These are phyloP conservation scores for Staphylotrichum tortipilum DNA, from an alignment of 495 filamentous ascomycete genomes.

Conservation along the genomic window DNA sequence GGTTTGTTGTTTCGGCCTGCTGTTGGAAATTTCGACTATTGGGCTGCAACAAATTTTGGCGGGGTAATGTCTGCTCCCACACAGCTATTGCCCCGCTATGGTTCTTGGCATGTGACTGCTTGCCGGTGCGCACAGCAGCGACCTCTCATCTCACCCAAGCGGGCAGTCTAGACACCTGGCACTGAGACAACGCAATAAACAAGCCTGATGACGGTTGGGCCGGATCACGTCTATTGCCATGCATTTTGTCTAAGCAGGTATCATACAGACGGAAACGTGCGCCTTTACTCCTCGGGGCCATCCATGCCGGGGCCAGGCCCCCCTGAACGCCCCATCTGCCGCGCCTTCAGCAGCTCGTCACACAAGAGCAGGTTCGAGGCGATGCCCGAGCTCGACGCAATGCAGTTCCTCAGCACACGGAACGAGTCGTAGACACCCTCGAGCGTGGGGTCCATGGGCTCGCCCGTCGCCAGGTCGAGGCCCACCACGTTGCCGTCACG, in stretches of 20 bases:
- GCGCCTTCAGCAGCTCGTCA: conserved; percentile 93
- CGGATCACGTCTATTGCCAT: conserved; percentile 10
- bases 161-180: no score
- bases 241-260: conserved; percentile 21
- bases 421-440: conserved; percentile 94
- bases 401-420: conserved; percentile 83
- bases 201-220: background rate
- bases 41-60: conserved; percentile 29
- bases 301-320: conserved; percentile 49
- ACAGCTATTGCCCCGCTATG: conserved; percentile 22
- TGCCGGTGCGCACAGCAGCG: no score
- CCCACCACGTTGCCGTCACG: conserved; percentile 78
- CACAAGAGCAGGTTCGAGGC: conserved; percentile 92
- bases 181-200: no score
- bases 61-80: no score
- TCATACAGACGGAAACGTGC: conserved; percentile 19
- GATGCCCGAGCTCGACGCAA: conserved; percentile 90
- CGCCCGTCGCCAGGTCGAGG: conserved; percentile 73
- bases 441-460: conserved; percentile 92
- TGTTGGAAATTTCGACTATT: conserved; percentile 4
- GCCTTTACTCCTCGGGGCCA: conserved; percentile 36
- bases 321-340: conserved; percentile 69
- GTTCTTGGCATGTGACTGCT: no score
- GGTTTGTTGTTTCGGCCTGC: background rate
- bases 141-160: background rate